Percentiles rank a stretch among this genome's conserved stretches.
These are phyloP conservation scores for Kuraishia ogatae DNA, from an alignment of 805 yeast genomes.

Conservation along the genomic window DNA sequence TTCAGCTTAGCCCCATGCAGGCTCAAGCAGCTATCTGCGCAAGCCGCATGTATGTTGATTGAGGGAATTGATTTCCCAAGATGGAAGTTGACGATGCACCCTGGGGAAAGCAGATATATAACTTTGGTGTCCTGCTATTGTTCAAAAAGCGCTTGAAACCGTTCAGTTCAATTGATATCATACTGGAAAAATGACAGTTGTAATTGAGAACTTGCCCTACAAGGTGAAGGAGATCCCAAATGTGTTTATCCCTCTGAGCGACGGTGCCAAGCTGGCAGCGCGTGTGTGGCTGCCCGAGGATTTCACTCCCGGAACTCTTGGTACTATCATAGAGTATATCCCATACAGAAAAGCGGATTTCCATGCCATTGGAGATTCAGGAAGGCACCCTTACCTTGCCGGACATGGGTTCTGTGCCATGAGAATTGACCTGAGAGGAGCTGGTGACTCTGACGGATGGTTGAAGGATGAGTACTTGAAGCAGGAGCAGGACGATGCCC, in stretches of 20 bases:
- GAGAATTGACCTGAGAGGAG: constrained; percentile 38
- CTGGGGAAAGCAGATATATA: not conserved
- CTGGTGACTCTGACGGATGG: constrained; percentile 32
- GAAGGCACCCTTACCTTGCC: constrained; percentile 37
- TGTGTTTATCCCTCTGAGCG: constrained; percentile 28
- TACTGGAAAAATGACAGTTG: constrained; percentile 12
- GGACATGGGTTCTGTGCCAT: constrained; percentile 36
- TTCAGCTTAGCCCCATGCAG: not conserved
- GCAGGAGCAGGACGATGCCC: constrained; percentile 35
- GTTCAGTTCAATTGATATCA: too few relatives aligned
- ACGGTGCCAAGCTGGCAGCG: constrained; percentile 29
- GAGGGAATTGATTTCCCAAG: not conserved
- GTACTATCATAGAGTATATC: constrained; percentile 33
- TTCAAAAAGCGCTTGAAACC: too few relatives aligned
- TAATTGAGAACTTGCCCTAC: constrained; percentile 18
- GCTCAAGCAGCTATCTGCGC: not conserved
- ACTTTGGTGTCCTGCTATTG: not conserved
- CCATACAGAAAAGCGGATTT: constrained; percentile 37
- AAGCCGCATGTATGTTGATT: not conserved
- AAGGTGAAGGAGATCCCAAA: constrained; percentile 24
- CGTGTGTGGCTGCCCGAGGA: constrained; percentile 34
- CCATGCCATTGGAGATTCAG: constrained; percentile 34
- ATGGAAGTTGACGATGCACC: not conserved
- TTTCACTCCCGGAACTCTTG: constrained; percentile 22
- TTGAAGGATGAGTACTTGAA: constrained; percentile 31